These are phyloP conservation scores for Fraxinus nigra DNA, from an alignment of 305 asterid genomes.

Conservation along the genomic window DNA sequence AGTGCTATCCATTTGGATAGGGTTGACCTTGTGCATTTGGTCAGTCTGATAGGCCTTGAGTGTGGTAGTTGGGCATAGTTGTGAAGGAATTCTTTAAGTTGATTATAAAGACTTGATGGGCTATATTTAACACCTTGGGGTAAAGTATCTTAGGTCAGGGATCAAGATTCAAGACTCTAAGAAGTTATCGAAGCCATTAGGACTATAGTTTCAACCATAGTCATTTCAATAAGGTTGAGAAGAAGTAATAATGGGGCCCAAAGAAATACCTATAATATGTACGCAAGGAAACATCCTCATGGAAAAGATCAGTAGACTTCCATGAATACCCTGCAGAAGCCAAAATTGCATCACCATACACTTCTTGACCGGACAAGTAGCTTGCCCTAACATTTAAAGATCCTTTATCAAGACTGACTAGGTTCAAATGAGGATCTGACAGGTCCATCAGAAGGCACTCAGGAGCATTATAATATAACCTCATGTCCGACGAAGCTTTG, in stretches of 20 bases:
- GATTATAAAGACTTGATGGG: not conserved
- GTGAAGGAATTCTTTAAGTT: not conserved
- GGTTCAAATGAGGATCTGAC: slow-evolving; percentile 35
- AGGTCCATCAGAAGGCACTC: slow-evolving; percentile 29
- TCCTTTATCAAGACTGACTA: slow-evolving; percentile 38
- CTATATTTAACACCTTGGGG: not conserved
- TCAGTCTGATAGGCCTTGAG: not conserved
- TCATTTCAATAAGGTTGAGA: slow-evolving; percentile 11
- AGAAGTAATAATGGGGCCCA: slow-evolving; percentile 15
- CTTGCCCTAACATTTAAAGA: slow-evolving; percentile 68
- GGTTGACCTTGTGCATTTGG: not conserved
- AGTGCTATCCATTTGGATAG: not conserved
- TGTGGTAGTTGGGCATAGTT: not conserved
- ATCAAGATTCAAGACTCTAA: not conserved
- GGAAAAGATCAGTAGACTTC: slow-evolving; percentile 62
- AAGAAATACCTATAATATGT: slow-evolving; percentile 64
- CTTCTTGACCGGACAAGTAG: slow-evolving; percentile 65
- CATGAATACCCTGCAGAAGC: slow-evolving; percentile 83
- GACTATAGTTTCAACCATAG: not conserved
- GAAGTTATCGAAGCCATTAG: not conserved
- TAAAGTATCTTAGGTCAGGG: not conserved
- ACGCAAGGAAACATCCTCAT: slow-evolving; percentile 61
- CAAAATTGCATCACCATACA: slow-evolving; percentile 81
- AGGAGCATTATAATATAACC: slow-evolving; percentile 66
- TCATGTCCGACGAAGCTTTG: slow-evolving; percentile 77